Base-by-base conservation (phyloP, 345 rosid species). In the Eucalyptus fibrosa region DNA sequence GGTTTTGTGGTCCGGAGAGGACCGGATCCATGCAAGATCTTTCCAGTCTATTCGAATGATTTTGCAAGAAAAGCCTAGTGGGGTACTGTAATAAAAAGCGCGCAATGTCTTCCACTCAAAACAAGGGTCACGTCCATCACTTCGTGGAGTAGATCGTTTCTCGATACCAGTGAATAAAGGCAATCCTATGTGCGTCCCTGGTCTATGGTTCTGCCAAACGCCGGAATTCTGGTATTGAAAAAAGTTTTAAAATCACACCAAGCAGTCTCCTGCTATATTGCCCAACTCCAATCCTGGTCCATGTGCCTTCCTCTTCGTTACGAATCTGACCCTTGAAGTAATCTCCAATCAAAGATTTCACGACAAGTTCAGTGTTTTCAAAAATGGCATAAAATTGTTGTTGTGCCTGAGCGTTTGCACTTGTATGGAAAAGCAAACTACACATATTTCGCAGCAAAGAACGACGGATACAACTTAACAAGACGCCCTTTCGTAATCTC, bases 381-480 rank as follows among this genome's bases (percentile, higher is more conserved):
- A 56, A 56, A 56, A 23, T 1, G 62, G 30, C 24, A 9, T 56
- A 26, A 24, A 56, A 56, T 56, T 56, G 6, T 56, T 56, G 62
- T 10, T 24, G 30, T 56, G 62, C 62, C 62, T 56, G 14, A 56
- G 30, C 62, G 28, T 56, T 56, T 28, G 67, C 67, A 6, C 16
- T 60, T 5, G 17, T 28, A 12, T 60, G 15, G 67, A 60, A 60
- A 28, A 60, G 67, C 77, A n/a, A 65, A 65, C 72, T 30, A 15
- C 77, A 7, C 11, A 30, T 7, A 14, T 65, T 15, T 65, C 37
- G 0, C 47, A 0, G 0, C 21, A 65, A 65, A 4, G 1, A 77
- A 37, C 47, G 7, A 37, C 16, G 7, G 26, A 77, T 37, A 37
- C 47, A 11, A 11, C 15, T 19, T 6, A 37, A 37, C 8, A 37